Evolutionary conservation across 768 basidiomycete species (phyloP).

Genomic region (Cystofilobasidium macerans): DNA sequence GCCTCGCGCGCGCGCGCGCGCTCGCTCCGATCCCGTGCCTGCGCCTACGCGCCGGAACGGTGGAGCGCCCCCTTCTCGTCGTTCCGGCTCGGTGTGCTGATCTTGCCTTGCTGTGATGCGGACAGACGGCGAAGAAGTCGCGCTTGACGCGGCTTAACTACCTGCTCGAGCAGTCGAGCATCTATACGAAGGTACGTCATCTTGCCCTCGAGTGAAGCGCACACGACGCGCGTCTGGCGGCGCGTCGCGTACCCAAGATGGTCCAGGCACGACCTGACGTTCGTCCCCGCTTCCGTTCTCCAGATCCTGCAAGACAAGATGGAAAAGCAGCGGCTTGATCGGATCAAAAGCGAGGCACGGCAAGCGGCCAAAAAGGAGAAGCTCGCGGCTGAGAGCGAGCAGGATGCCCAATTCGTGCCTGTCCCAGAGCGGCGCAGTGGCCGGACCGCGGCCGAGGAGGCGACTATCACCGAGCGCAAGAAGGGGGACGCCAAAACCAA

Average conservation of each 20-base stretch:
- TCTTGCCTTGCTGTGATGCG: neutral
- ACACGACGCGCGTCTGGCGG: neutral
- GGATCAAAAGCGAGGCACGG: conserved; percentile 32
- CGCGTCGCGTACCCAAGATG: no score
- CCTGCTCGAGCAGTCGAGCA: conserved; percentile 62
- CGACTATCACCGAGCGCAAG: conserved; percentile 24
- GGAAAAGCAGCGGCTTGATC: conserved; percentile 43
- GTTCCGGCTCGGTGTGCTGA: no score
- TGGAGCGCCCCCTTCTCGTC: no score
- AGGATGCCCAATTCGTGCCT: conserved; percentile 23
- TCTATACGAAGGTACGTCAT: conserved; percentile 51
- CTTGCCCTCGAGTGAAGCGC: no score
- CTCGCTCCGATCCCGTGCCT: neutral
- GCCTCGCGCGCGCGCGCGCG: neutral
- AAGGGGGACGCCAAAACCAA: conserved; percentile 30
- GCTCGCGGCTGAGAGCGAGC: conserved; percentile 10
- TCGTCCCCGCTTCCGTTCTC: neutral
- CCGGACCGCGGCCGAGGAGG: conserved; percentile 15
- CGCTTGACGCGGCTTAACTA: conserved; percentile 45
- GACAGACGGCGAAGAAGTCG: neutral
- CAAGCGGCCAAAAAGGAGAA: conserved; percentile 36
- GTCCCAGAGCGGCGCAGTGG: conserved; percentile 16
- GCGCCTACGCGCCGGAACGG: no score
- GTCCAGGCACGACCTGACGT: no score
- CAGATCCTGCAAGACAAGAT: conserved; percentile 57